These are phyloP conservation scores for Ophiosphaerella herpotricha DNA, from an alignment of 2,329 filamentous ascomycete species.

Conservation along the genomic window DNA sequence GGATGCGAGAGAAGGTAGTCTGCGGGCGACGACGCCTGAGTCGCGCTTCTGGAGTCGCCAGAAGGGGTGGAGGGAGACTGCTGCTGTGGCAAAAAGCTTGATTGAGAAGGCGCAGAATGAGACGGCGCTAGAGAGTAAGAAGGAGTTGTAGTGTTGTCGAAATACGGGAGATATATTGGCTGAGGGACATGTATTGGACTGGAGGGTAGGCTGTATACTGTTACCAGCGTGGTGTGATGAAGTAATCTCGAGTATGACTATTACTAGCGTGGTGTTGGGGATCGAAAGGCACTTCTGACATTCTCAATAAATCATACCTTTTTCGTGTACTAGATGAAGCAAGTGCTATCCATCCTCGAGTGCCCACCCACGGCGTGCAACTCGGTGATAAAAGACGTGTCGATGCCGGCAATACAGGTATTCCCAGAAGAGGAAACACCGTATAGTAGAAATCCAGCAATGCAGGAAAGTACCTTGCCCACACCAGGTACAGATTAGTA, in stretches of 20 bases:
- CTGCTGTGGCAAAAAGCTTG: slow-evolving; percentile 55
- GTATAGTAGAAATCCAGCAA: background rate
- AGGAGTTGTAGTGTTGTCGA: slow-evolving; percentile 31
- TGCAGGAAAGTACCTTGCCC: slow-evolving; percentile 21
- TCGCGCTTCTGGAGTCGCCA: slow-evolving; percentile 60
- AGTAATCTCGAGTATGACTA: background rate
- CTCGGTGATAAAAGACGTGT: slow-evolving; percentile 45
- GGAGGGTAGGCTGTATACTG: background rate
- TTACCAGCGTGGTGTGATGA: background rate
- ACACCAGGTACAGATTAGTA: slow-evolving; percentile 32
- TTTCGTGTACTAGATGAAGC: too few relatives aligned
- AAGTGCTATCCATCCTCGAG: slow-evolving; percentile 37
- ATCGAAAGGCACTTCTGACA: too few relatives aligned
- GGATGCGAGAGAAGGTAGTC: slow-evolving; percentile 49
- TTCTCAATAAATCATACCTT: too few relatives aligned
- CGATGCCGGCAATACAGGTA: too few relatives aligned
- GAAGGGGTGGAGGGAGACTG: slow-evolving; percentile 56
- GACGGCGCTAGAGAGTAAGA: slow-evolving; percentile 42
- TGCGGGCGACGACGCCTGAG: slow-evolving; percentile 50
- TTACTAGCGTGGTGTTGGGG: background rate
- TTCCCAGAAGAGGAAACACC: too few relatives aligned
- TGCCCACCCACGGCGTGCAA: slow-evolving; percentile 30
- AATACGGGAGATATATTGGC: background rate
- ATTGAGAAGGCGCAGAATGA: slow-evolving; percentile 50
- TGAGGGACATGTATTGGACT: background rate